Percentiles rank a stretch among this genome's conserved stretches.
Evolutionary conservation across 768 basidiomycete genomes (phyloP).

Genomic region (Nevesoporus exiguus): DNA sequence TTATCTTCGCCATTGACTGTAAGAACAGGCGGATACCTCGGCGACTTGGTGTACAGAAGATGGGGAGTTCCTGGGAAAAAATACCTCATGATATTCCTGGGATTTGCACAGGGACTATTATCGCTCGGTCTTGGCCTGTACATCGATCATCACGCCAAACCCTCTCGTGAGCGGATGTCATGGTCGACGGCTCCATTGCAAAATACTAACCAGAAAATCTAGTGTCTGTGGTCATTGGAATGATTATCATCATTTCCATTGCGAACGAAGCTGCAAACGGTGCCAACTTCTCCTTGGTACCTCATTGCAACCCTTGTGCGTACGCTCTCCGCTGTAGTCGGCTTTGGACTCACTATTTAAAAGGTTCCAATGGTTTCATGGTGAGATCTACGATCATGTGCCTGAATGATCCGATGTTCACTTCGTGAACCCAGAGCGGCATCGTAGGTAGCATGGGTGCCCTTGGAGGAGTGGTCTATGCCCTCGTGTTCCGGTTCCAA

Average conservation of each 20-base stretch:
- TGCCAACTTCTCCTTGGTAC: background rate
- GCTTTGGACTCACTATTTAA: background rate
- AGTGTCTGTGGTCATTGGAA: background rate
- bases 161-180: conserved; percentile 17
- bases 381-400: conserved; percentile 10
- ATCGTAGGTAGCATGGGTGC: conserved; percentile 40
- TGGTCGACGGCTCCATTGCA: background rate
- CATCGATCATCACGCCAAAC: conserved; percentile 23
- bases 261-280: background rate
- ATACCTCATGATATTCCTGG: background rate
- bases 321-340: background rate
- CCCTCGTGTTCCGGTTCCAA: conserved; percentile 31
- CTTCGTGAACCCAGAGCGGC: conserved; percentile 21
- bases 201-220: background rate
- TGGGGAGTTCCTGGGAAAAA: conserved; percentile 8
- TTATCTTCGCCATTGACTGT: background rate
- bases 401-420: background rate
- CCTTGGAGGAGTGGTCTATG: conserved; percentile 49
- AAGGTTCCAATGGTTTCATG: conserved; percentile 20
- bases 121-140: conserved; percentile 37
- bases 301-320: conserved; percentile 6
- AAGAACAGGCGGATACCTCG: conserved; percentile 1
- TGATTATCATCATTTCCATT: background rate
- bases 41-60: conserved; percentile 1
- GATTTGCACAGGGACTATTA: background rate